phyloP scores from a whole-genome alignment of 1,284 basidiomycete species.

The Exobasidium rhododendri region DNA sequence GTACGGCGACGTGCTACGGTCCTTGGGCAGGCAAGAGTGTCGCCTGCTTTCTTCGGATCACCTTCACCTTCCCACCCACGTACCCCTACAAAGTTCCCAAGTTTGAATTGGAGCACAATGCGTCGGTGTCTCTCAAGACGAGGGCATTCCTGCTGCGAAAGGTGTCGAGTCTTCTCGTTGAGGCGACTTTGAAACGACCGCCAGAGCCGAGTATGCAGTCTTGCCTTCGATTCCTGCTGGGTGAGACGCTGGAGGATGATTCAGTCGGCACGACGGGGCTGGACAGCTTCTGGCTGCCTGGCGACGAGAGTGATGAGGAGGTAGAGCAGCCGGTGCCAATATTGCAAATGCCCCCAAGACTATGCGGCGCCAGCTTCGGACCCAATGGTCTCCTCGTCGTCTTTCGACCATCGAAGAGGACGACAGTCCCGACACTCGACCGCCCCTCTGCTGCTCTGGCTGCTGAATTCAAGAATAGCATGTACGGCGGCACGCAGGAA shows the following conservation, averaged over 20 bases:
- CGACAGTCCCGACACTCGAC: neutral
- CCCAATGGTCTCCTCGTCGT: conserved; percentile 10
- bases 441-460: neutral
- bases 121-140: conserved; percentile 42
- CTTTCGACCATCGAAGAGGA: neutral
- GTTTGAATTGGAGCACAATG: conserved; percentile 48
- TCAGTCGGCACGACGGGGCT: neutral
- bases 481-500: neutral
- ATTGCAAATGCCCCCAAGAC: conserved; percentile 13
- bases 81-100: conserved; percentile 41
- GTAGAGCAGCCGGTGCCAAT: conserved; percentile 9
- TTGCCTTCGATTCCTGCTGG: conserved; percentile 37
- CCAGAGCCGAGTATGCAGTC: conserved; percentile 32
- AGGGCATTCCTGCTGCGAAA: conserved; percentile 37
- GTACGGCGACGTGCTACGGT: conserved; percentile 27
- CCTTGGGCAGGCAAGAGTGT: conserved; percentile 39
- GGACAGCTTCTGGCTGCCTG: conserved; percentile 4
- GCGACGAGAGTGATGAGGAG: conserved; percentile 13
- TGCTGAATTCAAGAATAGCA: neutral
- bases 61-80: conserved; percentile 35
- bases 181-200: conserved; percentile 8
- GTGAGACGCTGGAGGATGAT: conserved; percentile 28
- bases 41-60: conserved; percentile 44
- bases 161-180: conserved; percentile 13
- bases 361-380: conserved; percentile 18